Conservation (phyloP, 2,329 filamentous ascomycete species). For the Phyllosticta capitalensis region DNA sequence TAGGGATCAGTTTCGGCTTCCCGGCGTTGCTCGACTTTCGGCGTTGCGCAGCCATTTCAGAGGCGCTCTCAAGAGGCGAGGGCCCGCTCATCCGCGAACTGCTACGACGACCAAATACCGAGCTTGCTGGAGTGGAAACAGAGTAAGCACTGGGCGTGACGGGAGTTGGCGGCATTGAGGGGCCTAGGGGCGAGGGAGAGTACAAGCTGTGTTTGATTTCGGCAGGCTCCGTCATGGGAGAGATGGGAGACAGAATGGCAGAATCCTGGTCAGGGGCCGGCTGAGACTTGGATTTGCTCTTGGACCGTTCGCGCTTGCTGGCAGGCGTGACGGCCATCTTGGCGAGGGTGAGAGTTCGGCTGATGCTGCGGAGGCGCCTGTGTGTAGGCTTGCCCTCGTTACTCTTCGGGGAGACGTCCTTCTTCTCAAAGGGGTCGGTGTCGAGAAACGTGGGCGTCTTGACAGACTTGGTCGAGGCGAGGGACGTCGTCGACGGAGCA, state of each 20-base stretch:
- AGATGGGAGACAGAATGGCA: slow-evolving; percentile 6
- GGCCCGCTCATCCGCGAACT: slow-evolving; percentile 4
- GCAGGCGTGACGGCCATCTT: slow-evolving; percentile 27
- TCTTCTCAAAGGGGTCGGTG: slow-evolving; percentile 29
- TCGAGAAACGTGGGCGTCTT: slow-evolving; percentile 27
- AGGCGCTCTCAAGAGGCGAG: background rate
- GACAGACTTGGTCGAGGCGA: slow-evolving; percentile 22
- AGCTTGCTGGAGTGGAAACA: background rate
- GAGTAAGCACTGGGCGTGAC: slow-evolving; percentile 26
- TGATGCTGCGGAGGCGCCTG: slow-evolving; percentile 28
- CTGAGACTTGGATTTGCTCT: slow-evolving; percentile 4
- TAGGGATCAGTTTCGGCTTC: slow-evolving; percentile 20
- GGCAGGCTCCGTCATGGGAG: slow-evolving; percentile 2
- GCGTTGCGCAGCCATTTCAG: background rate
- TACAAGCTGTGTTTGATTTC: background rate
- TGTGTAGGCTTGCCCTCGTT: slow-evolving; percentile 16
- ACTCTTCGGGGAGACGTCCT: slow-evolving; percentile 3
- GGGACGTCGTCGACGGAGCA: slow-evolving; percentile 14
- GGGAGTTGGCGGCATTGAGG: slow-evolving; percentile 22
- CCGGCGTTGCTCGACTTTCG: slow-evolving; percentile 11
- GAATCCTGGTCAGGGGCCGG: background rate
- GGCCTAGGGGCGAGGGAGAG: slow-evolving; percentile 1
- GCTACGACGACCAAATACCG: slow-evolving; percentile 1
- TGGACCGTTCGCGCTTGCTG: slow-evolving; percentile 3
- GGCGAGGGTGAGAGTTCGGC: slow-evolving; percentile 27